Evolutionary conservation across 2,329 filamentous ascomycete genomes (phyloP), one percentile per base, ranked within the genome.

Genomic region (Phialophora tarda): DNA sequence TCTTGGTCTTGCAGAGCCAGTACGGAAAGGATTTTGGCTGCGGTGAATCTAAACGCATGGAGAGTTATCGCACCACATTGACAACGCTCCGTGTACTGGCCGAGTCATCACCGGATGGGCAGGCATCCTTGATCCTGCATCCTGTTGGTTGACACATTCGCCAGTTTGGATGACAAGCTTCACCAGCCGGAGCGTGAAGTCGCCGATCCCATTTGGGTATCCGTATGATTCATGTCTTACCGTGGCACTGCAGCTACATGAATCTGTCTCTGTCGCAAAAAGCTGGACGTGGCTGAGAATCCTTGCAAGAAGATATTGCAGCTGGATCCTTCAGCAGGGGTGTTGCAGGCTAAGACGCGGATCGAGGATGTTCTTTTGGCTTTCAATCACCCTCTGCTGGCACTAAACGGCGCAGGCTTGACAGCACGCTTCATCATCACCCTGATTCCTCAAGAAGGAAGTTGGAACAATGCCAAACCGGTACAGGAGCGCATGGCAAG

Each of bases 401-500:
- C 17, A 1, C 48, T 51, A 10, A 14, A 14, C 11, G 21, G 21
- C 23, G 8, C n/a, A 26, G 6, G 10, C n/a, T 14, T 51, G 17
- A 21, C 21, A 26, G 8, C 21, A 51, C 47, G 10, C 24, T 51
- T 51, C 21, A 17, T 26, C 44, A 21, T 47, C 24, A 14, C 47
- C 24, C 2, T 24, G 28, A 21, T 55, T 53, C n/a, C 53, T 55
- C 28, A 32, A 55, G 53, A 55, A 7, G 53, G 53, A 55, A 55
- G 53, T 55, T 55, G 53, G 28, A 55, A 28, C 53, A 55, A 30
- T 55, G 14, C 53, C 53, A 24, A 55, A 55, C 24, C 3, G 17
- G 53, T 55, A 21, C 26, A 55, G 28, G 53, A 17, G 53, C 12
- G n/a, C 28, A 32, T 21, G 24, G 53, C 5, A 55, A 55, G 53